These are phyloP conservation scores for Vigna radiata DNA, from an alignment of 306 rosid genomes.

Conservation along the genomic window DNA sequence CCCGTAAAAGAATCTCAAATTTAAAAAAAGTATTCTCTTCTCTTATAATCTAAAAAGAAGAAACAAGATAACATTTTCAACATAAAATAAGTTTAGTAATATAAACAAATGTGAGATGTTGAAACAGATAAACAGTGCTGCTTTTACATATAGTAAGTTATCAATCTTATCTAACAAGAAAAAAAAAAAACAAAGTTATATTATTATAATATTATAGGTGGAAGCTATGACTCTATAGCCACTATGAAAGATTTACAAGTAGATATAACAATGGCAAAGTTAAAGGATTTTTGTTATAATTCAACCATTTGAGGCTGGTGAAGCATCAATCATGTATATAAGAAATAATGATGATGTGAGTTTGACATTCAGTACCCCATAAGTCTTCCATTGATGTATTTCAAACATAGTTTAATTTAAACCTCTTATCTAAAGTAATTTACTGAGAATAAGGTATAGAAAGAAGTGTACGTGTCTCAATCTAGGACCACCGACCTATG, in stretches of 20 bases:
- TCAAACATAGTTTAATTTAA: neutral
- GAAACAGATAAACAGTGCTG: neutral
- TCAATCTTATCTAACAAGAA: neutral
- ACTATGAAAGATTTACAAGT: slow-evolving; percentile 24
- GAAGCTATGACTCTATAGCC: slow-evolving; percentile 44
- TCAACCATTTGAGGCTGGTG: slow-evolving; percentile 20
- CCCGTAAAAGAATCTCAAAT: too few species aligned
- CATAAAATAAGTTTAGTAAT: too few species aligned
- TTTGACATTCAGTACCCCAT: slow-evolving; percentile 41
- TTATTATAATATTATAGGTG: slow-evolving; percentile 31
- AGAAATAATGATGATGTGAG: slow-evolving; percentile 29
- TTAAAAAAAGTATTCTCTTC: too few species aligned
- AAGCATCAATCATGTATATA: slow-evolving; percentile 32
- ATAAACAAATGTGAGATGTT: neutral
- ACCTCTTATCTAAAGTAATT: slow-evolving; percentile 37
- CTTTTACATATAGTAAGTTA: slow-evolving; percentile 7
- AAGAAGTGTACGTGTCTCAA: slow-evolving; percentile 33
- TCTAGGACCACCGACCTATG: slow-evolving; percentile 43
- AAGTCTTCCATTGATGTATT: neutral
- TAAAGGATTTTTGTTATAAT: slow-evolving; percentile 10
- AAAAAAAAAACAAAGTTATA: neutral
- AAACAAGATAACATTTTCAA: too few species aligned
- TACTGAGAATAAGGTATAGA: slow-evolving; percentile 10
- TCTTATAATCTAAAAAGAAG: too few species aligned
- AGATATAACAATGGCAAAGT: slow-evolving; percentile 14